Base-by-base conservation (phyloP, 352 stramenopile species). In the Globisporangium echinulatum region DNA sequence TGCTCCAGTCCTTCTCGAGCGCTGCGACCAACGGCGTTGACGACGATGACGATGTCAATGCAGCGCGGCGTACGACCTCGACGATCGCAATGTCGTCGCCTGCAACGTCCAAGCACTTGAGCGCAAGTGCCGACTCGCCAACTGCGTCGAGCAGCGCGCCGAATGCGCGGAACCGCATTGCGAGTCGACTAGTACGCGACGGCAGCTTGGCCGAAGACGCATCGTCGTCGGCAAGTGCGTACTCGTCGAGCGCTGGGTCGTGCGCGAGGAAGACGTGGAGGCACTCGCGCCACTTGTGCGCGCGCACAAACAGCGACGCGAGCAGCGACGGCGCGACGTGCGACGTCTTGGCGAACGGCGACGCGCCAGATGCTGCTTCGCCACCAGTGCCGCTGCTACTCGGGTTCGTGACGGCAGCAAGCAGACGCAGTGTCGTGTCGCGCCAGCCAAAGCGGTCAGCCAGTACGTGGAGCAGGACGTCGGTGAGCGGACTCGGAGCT, bases 161-260 rank as follows among this genome's bases (percentile, higher is more conserved):
- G 13, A 94, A 64, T 7, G 69, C 59, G n/a, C 57, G 68, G 52
- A 85, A 85, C 13, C 58, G 67, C 49, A 56, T 58, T 19, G 82
- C 70, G 2, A 72, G 58, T 6, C 50, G 52, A 8, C 78, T 72
- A 11, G 72, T 86, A 47, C 70, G 71, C 10, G 82, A 89, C 8
- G 79, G 82, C 13, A 92, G 66, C 55, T 92, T 92, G 7, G 79
- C 79, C 1, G 70, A 71, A 0, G 54, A 58, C 0, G 64, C 51
- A 8, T 74, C 75, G 47, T 81, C 77, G 11, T 75, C 76, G 0
- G 62, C 65, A 4, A 88, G 56, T n/a, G 76, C 78, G 57, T 90
- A 92, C 67, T 92, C 78, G 68, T 88, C 77, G 2, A 92, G 58
- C 10, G 67, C 70, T 15, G 79, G 82, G 15, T 90, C 79, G 47